These are phyloP conservation scores for Canariomyces notabilis DNA, from an alignment of 2,329 filamentous ascomycete genomes.

Conservation along the genomic window DNA sequence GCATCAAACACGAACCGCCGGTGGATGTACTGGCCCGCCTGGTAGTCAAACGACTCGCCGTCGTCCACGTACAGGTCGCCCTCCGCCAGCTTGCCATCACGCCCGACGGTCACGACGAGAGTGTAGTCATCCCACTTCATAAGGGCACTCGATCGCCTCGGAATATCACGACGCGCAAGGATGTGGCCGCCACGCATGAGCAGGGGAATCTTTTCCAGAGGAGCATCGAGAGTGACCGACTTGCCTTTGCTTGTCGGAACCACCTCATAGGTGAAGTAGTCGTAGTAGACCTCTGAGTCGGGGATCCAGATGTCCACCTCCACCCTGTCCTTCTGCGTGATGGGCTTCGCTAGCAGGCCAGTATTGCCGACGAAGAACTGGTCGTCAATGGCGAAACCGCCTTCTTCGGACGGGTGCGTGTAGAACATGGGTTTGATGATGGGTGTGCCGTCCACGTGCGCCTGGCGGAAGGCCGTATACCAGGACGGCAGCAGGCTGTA, in stretches of 20 bases:
- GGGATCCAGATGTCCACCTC: slow-evolving; percentile 79
- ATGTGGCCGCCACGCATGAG: slow-evolving; percentile 93
- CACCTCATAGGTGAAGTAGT: slow-evolving; percentile 84
- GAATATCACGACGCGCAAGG: slow-evolving; percentile 81
- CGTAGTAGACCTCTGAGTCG: slow-evolving; percentile 85
- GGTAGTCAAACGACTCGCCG: slow-evolving; percentile 84
- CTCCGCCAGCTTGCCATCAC: slow-evolving; percentile 58
- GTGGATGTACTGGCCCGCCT: slow-evolving; percentile 83
- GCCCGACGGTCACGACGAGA: slow-evolving; percentile 68
- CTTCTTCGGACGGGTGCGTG: slow-evolving; percentile 79
- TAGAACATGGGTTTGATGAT: slow-evolving; percentile 92
- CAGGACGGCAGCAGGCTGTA: slow-evolving; percentile 87
- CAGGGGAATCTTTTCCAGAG: slow-evolving; percentile 80
- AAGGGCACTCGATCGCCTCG: slow-evolving; percentile 75
- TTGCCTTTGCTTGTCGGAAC: slow-evolving; percentile 67
- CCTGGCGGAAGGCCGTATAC: slow-evolving; percentile 96
- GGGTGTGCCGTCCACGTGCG: slow-evolving; percentile 74
- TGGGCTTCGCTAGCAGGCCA: slow-evolving; percentile 87
- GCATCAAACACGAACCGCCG: slow-evolving; percentile 66
- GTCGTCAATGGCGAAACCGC: slow-evolving; percentile 83
- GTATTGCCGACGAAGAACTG: slow-evolving; percentile 88
- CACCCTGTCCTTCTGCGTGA: slow-evolving; percentile 70
- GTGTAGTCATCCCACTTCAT: slow-evolving; percentile 97
- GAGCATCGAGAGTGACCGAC: slow-evolving; percentile 64
- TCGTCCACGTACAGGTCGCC: slow-evolving; percentile 90